These are phyloP conservation scores for Fomitopsis serialis DNA, from an alignment of 768 basidiomycete species.

Conservation along the genomic window DNA sequence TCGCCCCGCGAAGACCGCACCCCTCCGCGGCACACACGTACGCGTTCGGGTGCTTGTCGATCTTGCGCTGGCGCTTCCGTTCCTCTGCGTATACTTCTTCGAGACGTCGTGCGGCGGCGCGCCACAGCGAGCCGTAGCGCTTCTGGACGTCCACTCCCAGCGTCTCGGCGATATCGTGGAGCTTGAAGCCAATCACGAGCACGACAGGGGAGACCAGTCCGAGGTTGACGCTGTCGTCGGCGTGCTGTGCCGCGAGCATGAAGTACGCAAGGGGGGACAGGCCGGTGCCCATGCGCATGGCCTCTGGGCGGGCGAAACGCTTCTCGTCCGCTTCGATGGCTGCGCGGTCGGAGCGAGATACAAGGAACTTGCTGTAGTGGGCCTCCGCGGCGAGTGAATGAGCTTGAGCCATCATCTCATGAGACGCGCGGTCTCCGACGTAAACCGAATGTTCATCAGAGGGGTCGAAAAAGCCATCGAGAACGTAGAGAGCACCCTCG, in stretches of 20 bases:
- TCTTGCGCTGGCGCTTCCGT: slow-evolving; percentile 2
- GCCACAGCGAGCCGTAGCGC: slow-evolving; percentile 2
- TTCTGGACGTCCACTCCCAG: background rate
- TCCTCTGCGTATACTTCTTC: slow-evolving; percentile 4
- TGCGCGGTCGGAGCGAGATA: background rate
- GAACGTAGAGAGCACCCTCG: no score
- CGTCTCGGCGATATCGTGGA: background rate
- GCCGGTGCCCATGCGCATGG: background rate
- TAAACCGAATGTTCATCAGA: background rate
- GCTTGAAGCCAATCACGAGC: slow-evolving; percentile 3
- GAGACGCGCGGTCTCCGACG: background rate
- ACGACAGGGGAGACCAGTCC: slow-evolving; percentile 9
- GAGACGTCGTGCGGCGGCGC: background rate
- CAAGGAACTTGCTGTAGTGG: background rate
- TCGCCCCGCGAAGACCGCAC: slow-evolving; percentile 13
- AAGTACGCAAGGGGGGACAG: background rate
- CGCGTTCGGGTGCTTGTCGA: slow-evolving; percentile 4
- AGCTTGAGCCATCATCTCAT: background rate
- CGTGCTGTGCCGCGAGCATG: slow-evolving; percentile 4
- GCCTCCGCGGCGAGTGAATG: background rate
- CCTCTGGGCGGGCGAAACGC: background rate
- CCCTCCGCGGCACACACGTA: slow-evolving; percentile 15
- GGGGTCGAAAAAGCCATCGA: no score
- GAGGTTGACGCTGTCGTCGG: slow-evolving; percentile 4
- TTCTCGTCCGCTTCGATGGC: background rate